phyloP scores from a whole-genome alignment of 208 protist species.

The Leishmania martiniquensis region DNA sequence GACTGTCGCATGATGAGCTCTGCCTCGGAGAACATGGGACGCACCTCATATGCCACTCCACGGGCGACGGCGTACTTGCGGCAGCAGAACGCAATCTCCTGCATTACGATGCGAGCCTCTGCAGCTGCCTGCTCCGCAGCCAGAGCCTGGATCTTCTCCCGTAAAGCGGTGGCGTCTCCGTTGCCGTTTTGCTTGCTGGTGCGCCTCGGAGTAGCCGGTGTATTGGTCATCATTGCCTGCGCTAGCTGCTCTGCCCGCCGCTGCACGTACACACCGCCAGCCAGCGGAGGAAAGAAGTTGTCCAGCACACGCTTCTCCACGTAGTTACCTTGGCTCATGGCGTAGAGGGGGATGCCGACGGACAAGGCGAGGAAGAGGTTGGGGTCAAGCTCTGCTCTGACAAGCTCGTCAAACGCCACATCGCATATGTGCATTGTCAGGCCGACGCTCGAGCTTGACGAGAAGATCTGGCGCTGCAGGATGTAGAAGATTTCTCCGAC shows the following conservation, averaged over 20 bases:
- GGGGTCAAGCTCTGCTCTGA: constrained; percentile 40
- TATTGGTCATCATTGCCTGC: constrained; percentile 14
- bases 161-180: neutral
- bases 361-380: constrained; percentile 68
- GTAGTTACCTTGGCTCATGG: constrained; percentile 86
- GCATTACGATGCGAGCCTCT: constrained; percentile 40
- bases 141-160: constrained; percentile 28
- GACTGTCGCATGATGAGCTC: constrained; percentile 80
- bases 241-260: constrained; percentile 46
- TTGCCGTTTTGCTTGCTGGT: constrained; percentile 15
- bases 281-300: constrained; percentile 83
- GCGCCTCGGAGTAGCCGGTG: constrained; percentile 5
- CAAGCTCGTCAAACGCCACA: constrained; percentile 79
- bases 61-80: constrained; percentile 62
- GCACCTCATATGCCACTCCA: constrained; percentile 59
- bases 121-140: constrained; percentile 24
- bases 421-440: constrained; percentile 88
- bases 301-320: constrained; percentile 90
- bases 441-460: constrained; percentile 58
- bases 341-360: constrained; percentile 71
- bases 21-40: constrained; percentile 84
- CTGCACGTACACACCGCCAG: constrained; percentile 54
- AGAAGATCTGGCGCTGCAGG: constrained; percentile 71
- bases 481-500: constrained; percentile 65
- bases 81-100: constrained; percentile 59